Percentiles rank a stretch among this genome's conserved stretches.
Evolutionary conservation across 176 grass and related monocot species (phyloP).

Genomic region (Hsuehochloa calcarea): DNA sequence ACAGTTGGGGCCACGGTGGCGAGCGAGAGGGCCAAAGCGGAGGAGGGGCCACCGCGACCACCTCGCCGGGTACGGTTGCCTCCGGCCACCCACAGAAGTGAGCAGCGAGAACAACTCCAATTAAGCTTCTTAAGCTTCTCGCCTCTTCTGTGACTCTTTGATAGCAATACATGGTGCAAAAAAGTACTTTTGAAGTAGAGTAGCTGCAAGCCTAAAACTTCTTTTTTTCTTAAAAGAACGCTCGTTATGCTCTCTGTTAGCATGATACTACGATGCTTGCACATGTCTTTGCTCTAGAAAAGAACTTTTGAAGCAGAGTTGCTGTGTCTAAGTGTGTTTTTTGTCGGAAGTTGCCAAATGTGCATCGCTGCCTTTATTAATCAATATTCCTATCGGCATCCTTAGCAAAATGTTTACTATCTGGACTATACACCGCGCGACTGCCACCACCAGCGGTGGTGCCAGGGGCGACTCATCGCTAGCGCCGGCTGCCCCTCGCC

Average conservation of each 20-base stretch:
- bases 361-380: not conserved
- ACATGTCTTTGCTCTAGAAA: not conserved
- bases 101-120: not conserved
- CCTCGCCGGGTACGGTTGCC: constrained; percentile 44
- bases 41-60: constrained; percentile 22
- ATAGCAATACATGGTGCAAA: not conserved
- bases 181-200: not conserved
- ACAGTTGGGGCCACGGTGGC: not conserved
- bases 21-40: constrained; percentile 31
- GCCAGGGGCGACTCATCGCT: no score
- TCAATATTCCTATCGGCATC: not conserved
- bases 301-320: not conserved
- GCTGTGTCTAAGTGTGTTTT: not conserved
- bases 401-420: not conserved
- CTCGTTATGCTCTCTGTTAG: constrained; percentile 15
- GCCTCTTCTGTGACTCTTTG: not conserved
- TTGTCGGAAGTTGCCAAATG: not conserved
- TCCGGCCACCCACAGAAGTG: constrained; percentile 64
- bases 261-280: not conserved
- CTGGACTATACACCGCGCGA: not conserved
- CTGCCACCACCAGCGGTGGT: no score
- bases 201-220: not conserved
- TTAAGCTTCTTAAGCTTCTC: not conserved
- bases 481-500: no score
- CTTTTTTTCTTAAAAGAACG: not conserved